Evolutionary conservation across 1,139 yeast genomes (phyloP).

Genomic region (Sugiyamaella japonica): DNA sequence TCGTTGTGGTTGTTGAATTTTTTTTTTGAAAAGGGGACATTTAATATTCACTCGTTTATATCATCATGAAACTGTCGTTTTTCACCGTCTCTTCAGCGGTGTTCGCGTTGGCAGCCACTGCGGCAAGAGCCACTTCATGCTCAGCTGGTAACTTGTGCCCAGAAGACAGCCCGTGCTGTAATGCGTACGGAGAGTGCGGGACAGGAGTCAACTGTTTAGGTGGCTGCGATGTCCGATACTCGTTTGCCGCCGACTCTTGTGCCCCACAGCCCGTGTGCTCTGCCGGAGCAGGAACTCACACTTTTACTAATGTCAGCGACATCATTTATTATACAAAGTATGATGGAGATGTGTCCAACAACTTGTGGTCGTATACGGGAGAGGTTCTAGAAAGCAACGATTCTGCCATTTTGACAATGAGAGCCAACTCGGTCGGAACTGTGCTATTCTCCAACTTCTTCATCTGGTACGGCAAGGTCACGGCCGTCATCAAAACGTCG

Average conservation of each 20-base stretch:
- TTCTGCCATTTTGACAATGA: conserved; percentile 69
- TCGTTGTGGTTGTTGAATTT: no score
- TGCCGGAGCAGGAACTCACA: conserved; percentile 23
- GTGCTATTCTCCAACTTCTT: conserved; percentile 77
- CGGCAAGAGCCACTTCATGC: conserved; percentile 41
- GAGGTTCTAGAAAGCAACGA: conserved; percentile 56
- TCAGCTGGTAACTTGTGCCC: conserved; percentile 61
- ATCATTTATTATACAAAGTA: conserved; percentile 48
- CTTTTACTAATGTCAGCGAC: conserved; percentile 37
- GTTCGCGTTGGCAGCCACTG: conserved; percentile 5
- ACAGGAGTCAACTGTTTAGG: conserved; percentile 77
- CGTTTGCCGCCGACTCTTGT: conserved; percentile 63
- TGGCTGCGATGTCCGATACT: conserved; percentile 73
- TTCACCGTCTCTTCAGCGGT: background rate
- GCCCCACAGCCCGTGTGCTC: conserved; percentile 55
- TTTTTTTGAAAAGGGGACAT: no score
- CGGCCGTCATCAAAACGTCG: conserved; percentile 70
- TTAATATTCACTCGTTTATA: no score
- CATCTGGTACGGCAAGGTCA: conserved; percentile 85
- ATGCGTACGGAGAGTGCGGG: conserved; percentile 84
- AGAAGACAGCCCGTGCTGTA: conserved; percentile 72
- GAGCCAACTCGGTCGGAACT: conserved; percentile 70
- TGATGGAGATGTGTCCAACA: conserved; percentile 67
- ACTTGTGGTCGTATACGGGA: conserved; percentile 79
- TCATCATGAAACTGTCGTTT: background rate